phyloP scores from a whole-genome alignment of 2,329 filamentous ascomycete species.

The Colletotrichum sublineola region DNA sequence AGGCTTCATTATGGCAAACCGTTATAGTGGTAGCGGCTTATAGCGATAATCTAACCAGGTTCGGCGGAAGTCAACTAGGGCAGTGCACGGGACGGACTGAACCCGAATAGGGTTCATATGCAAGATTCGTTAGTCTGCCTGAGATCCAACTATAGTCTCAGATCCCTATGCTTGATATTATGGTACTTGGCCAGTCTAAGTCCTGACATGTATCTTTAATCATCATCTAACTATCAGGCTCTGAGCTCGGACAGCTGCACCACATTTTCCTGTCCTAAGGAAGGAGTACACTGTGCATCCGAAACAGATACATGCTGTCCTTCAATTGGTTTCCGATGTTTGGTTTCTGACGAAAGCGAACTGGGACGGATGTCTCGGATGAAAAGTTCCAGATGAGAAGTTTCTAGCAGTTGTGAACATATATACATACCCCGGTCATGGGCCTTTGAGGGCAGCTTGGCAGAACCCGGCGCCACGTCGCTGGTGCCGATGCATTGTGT shows the following conservation, averaged over 20 bases:
- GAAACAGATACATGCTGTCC: not conserved
- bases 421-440: not conserved
- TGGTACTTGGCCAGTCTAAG: not conserved
- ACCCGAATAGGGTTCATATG: not conserved
- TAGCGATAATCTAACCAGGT: conserved; percentile 1
- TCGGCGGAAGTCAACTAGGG: not conserved
- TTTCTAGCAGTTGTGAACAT: not conserved
- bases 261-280: not conserved
- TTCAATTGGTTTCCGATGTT: not conserved
- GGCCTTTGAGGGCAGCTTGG: not conserved
- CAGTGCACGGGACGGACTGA: conserved; percentile 1
- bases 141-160: not conserved
- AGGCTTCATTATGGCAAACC: not conserved
- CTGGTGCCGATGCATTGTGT: not conserved
- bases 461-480: not conserved
- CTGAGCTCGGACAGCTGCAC: not conserved
- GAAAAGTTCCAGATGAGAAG: not conserved
- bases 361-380: not conserved
- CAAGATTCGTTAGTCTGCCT: not conserved
- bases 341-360: not conserved
- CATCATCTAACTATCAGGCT: not conserved
- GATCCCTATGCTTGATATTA: too few species aligned
- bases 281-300: too few species aligned
- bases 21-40: not conserved
- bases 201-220: not conserved